Conservation (phyloP, 768 basidiomycete species). For the Mycena haematopus region DNA sequence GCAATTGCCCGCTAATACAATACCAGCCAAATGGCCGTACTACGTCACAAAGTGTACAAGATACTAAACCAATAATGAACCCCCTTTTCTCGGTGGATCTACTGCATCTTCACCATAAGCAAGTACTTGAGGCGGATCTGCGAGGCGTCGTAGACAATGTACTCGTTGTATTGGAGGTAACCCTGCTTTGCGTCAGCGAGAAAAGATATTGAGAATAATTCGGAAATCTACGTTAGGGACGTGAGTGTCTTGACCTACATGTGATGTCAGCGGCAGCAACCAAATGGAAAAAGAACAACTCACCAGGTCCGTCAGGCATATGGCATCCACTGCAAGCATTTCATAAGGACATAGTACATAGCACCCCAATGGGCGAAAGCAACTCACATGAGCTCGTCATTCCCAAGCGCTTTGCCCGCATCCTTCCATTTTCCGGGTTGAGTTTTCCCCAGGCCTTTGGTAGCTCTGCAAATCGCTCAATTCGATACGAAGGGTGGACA, state of each 20-base stretch:
- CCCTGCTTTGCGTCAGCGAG: constrained; percentile 16
- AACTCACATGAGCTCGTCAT: constrained; percentile 47
- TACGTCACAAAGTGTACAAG: constrained; percentile 15
- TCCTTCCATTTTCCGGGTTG: constrained; percentile 66
- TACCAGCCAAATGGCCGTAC: constrained; percentile 22
- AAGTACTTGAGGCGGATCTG: constrained; percentile 66
- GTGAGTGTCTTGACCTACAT: constrained; percentile 3
- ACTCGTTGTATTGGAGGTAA: constrained; percentile 43
- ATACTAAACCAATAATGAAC: constrained; percentile 1
- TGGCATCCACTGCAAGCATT: constrained; percentile 47
- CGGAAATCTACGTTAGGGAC: constrained; percentile 38
- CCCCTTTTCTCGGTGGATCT: background rate
- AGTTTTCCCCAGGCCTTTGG: constrained; percentile 59
- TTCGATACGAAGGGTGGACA: background rate
- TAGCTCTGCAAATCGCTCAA: constrained; percentile 44
- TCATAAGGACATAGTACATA: background rate
- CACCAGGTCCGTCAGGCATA: constrained; percentile 63
- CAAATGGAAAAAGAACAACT: constrained; percentile 12
- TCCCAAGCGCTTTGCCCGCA: constrained; percentile 55
- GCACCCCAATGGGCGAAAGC: background rate
- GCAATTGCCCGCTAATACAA: constrained; percentile 31
- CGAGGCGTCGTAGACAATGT: constrained; percentile 64
- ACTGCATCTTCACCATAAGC: constrained; percentile 59
- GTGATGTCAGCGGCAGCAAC: background rate
- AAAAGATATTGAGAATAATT: background rate